These are phyloP conservation scores for Rhexocercosporidium sp. DNA, from an alignment of 2,329 filamentous ascomycete species.

Conservation along the genomic window DNA sequence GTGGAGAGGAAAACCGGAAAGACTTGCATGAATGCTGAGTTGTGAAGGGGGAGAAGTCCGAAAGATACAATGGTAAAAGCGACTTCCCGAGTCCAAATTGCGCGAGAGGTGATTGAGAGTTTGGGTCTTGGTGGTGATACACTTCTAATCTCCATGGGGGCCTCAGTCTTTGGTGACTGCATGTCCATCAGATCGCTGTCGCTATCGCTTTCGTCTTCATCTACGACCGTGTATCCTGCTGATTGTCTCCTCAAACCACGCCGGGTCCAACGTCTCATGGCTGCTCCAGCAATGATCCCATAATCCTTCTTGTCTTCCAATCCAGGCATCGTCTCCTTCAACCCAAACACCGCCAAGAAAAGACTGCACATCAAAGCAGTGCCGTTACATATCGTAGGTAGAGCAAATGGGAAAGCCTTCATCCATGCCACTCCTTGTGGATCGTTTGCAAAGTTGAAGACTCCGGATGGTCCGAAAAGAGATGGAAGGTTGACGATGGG, in stretches of 20 bases:
- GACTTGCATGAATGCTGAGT: slow-evolving; percentile 63
- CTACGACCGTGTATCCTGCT: slow-evolving; percentile 23
- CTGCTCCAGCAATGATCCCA: slow-evolving; percentile 31
- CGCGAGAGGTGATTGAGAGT: slow-evolving; percentile 38
- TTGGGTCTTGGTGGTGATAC: slow-evolving; percentile 20
- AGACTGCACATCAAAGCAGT: slow-evolving; percentile 39
- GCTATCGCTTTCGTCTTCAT: slow-evolving; percentile 14
- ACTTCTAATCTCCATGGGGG: background rate
- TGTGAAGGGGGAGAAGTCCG: slow-evolving; percentile 74
- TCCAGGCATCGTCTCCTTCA: slow-evolving; percentile 45
- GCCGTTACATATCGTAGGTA: slow-evolving; percentile 47
- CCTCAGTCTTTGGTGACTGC: slow-evolving; percentile 11
- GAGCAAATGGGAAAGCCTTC: slow-evolving; percentile 48
- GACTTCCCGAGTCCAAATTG: slow-evolving; percentile 40
- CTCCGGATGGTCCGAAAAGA: slow-evolving; percentile 47
- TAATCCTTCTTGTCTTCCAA: slow-evolving; percentile 38
- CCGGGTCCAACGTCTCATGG: slow-evolving; percentile 21
- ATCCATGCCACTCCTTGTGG: slow-evolving; percentile 46
- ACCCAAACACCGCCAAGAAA: slow-evolving; percentile 42
- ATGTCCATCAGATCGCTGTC: slow-evolving; percentile 18
- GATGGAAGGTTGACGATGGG: slow-evolving; percentile 45
- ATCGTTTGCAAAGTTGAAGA: slow-evolving; percentile 44
- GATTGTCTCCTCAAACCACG: slow-evolving; percentile 14
- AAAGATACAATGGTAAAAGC: slow-evolving; percentile 63
- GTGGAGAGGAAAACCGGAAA: slow-evolving; percentile 65